A percentile compares a stretch with the other conserved stretches of the same genome.
Conservation (phyloP, 2,329 filamentous ascomycete genomes). For the Ophiostoma sp. region DNA sequence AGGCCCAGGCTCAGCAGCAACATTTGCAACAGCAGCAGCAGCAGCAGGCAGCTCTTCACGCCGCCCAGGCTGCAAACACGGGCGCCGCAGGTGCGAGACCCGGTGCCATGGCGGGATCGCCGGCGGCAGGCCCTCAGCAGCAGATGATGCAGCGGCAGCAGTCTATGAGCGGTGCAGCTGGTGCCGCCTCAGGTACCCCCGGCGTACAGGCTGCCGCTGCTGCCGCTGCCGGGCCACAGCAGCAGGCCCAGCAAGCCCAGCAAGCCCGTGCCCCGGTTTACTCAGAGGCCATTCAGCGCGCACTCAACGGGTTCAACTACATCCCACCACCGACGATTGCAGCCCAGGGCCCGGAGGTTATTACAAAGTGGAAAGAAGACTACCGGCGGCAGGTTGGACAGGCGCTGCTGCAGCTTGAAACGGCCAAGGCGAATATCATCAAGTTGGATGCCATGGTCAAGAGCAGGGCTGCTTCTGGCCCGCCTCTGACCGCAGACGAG, state of each 20-base stretch:
- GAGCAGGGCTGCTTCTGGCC: slow-evolving; percentile 41
- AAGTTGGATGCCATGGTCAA: slow-evolving; percentile 42
- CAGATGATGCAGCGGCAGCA: slow-evolving; percentile 20
- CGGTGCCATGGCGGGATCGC: slow-evolving; percentile 20
- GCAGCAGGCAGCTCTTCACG: slow-evolving; percentile 19
- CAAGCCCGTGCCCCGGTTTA: slow-evolving; percentile 28
- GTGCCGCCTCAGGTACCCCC: not conserved
- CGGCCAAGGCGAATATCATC: slow-evolving; percentile 38
- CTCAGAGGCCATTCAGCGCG: slow-evolving; percentile 43
- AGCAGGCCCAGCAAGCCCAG: slow-evolving; percentile 23
- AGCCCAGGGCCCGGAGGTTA: slow-evolving; percentile 42
- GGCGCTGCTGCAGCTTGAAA: slow-evolving; percentile 49
- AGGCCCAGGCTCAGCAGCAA: slow-evolving; percentile 16
- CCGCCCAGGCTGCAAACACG: not conserved
- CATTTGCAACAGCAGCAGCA: slow-evolving; percentile 26
- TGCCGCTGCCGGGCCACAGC: slow-evolving; percentile 27
- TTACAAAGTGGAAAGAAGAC: slow-evolving; percentile 45
- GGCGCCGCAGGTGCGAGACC: slow-evolving; percentile 17
- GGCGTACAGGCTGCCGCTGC: not conserved
- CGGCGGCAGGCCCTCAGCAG: slow-evolving; percentile 26
- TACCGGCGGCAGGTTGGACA: slow-evolving; percentile 45
- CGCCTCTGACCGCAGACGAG: slow-evolving; percentile 45
- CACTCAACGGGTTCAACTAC: slow-evolving; percentile 47
- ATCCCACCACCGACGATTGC: slow-evolving; percentile 40
- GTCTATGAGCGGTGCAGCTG: not conserved